A percentile compares a stretch with the other conserved stretches of the same genome.
These are phyloP conservation scores for Oryza officinalis DNA, from an alignment of 176 grass and related monocot genomes.

Conservation along the genomic window DNA sequence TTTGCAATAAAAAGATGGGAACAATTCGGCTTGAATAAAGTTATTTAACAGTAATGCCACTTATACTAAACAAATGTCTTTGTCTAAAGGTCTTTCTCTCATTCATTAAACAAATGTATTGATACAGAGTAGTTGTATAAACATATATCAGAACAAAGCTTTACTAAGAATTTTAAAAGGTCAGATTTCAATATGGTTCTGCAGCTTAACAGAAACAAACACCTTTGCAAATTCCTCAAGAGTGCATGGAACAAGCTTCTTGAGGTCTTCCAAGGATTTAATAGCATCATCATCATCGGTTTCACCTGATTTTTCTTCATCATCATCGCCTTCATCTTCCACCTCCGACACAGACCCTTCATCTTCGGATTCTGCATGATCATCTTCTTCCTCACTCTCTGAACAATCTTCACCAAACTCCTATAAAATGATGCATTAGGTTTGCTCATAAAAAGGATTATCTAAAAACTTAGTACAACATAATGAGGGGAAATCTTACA, in stretches of 20 bases:
- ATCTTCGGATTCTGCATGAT: constrained; percentile 45
- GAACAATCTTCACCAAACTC: constrained; percentile 70
- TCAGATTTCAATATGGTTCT: constrained; percentile 19
- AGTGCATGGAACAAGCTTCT: constrained; percentile 53
- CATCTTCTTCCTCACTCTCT: constrained; percentile 66
- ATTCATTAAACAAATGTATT: constrained; percentile 13
- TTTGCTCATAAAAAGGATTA: not conserved
- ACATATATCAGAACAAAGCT: constrained; percentile 1
- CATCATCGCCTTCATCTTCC: constrained; percentile 58
- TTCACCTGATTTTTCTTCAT: constrained; percentile 69
- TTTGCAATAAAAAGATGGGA: constrained; percentile 23
- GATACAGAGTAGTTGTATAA: constrained; percentile 14
- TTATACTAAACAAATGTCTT: constrained; percentile 12
- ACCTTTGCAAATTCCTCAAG: constrained; percentile 71
- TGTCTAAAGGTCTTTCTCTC: not conserved
- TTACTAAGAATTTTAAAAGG: not conserved
- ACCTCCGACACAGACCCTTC: constrained; percentile 71
- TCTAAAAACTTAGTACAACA: not conserved
- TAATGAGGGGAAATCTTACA: constrained; percentile 46
- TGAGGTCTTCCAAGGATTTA: constrained; percentile 49
- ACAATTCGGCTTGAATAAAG: not conserved
- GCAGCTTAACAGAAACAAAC: constrained; percentile 27
- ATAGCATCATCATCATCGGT: constrained; percentile 53
- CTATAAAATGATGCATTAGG: constrained; percentile 47
- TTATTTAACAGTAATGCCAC: not conserved